Base-by-base conservation (phyloP, 1,139 yeast genomes). In the Zhuliangozyma blackwelliae region DNA sequence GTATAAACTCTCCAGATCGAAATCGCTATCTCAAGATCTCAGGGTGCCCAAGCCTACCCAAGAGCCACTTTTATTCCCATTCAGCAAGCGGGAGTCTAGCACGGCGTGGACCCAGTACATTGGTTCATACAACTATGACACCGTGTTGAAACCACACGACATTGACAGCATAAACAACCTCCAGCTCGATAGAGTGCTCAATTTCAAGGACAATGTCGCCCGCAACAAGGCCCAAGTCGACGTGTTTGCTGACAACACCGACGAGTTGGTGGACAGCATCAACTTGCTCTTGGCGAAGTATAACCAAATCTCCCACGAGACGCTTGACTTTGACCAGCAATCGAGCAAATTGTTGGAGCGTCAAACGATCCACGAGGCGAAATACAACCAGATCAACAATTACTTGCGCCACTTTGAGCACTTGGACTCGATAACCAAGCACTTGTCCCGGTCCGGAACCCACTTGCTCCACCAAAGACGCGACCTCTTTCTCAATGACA, bases 361-460 rank as follows among this genome's bases (percentile, higher is more conserved):
- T 36, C 79, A 80, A 44, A 59, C 59, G 3, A 65, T 68, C 19
- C 63, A 80, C 40, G 62, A 65, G 12, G 40, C 46, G 1, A 60
- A 79, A 32, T 67, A 77, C 29, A 57, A 61, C 2, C 75, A 77
- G 5, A 65, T 90, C 19, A 72, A 76, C 27, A 45, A 52, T 1
- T 72, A 79, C 38, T 68, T 90, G 41, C 61, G 65, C 30, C 70
- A 79, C 39, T 89, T 87, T 53, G 89, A 84, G 43, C 70, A 76
- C 22, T 64, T 90, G 40, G 95, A 88, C 38, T 65, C 73, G 5
- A 81, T 88, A 25, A 82, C 87, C 19, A 72, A 79, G 41, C 71
- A 72, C 32, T 68, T 92, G 43, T 83, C 89, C 44, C 75, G 78
- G 20, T 86, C 88, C 3, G 87, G 87, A 2, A 75, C 82, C 23